Evolutionary conservation across 139 green algal genomes (phyloP), one percentile per base, ranked within the genome.

Genomic region (Raphidocelis subcapitata): DNA sequence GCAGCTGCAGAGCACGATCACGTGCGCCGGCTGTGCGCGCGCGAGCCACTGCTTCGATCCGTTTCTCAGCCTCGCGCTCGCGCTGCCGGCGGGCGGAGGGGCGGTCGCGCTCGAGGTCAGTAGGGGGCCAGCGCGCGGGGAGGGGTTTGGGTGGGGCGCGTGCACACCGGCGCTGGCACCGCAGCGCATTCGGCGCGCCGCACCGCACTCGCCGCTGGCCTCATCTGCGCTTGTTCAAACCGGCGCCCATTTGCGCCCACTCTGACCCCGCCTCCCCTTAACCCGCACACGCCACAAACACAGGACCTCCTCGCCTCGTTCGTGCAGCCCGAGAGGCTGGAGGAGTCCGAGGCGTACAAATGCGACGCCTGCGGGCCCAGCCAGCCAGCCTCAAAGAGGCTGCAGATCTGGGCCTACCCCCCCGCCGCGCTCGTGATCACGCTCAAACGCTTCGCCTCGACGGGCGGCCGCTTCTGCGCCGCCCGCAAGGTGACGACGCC

Each of bases 11-110:
- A 91, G 82, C 77, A 94, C 85, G 2, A 68, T 96, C 16, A 67
- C 84, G 66, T 96, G 91, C 77, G 70, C 74, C 51, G 64, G 29
- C 18, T 96, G 91, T 72, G 36, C 72, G 3, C 63, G 68, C 23
- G 16, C 71, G 20, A 87, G 73, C 72, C 85, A 93, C 79, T 90
- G 85, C 68, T 96, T 95, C 67, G 91, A 96, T 52, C 76, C 86
- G 3, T 92, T 92, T 59, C 64, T 94, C 60, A 90, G 92, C 68
- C 81, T 96, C 10, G 84, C 80, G 20, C n/a, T 96, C 62, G 88
- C 91, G 35, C 78, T 96, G 32, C 90, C 90, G 0, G 4, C 64
- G 0, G 67, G 32, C 31, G 72, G n/a, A 23, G 44, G 23, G 5
- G 23, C 62, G 21, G 71, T 78, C 20, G 64, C 65, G 2, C 29